These are phyloP conservation scores for Penicillium sp. DNA, from an alignment of 2,329 filamentous ascomycete species.

Conservation along the genomic window DNA sequence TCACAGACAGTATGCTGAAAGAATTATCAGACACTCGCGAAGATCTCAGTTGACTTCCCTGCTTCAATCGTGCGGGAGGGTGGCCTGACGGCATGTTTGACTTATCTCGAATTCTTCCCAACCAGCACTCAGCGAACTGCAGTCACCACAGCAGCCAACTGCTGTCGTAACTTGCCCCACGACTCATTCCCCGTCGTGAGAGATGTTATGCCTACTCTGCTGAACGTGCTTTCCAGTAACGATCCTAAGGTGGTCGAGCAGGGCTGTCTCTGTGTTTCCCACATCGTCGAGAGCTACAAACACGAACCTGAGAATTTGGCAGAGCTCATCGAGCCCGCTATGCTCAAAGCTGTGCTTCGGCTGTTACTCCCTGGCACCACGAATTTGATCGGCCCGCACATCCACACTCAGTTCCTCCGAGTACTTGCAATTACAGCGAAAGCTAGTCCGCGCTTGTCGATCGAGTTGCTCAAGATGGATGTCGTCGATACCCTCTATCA, in stretches of 20 bases:
- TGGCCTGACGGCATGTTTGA: slow-evolving; percentile 91
- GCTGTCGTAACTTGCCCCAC: slow-evolving; percentile 93
- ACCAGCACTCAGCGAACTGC: slow-evolving; percentile 96
- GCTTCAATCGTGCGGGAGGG: slow-evolving; percentile 94
- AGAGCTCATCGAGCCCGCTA: slow-evolving; percentile 84
- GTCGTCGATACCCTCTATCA: slow-evolving; percentile 97
- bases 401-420: slow-evolving; percentile 94
- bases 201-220: slow-evolving; percentile 94
- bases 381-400: slow-evolving; percentile 89
- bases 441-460: slow-evolving; percentile 83
- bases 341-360: slow-evolving; percentile 82
- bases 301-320: slow-evolving; percentile 86
- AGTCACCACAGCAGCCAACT: slow-evolving; percentile 96
- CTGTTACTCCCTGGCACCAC: slow-evolving; percentile 91
- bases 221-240: slow-evolving; percentile 86
- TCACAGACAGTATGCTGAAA: not conserved
- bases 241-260: slow-evolving; percentile 98
- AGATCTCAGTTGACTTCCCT: slow-evolving; percentile 96
- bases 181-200: slow-evolving; percentile 90
- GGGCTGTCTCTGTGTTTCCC: slow-evolving; percentile 90
- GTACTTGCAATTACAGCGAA: slow-evolving; percentile 89
- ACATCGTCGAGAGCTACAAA: slow-evolving; percentile 96
- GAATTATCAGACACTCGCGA: slow-evolving; percentile 75
- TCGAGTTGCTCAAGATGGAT: slow-evolving; percentile 92
- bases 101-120: slow-evolving; percentile 95